Percentiles rank a stretch among this genome's conserved stretches.
Conservation (phyloP, 805 yeast genomes). For the Ogataea siamensis region DNA sequence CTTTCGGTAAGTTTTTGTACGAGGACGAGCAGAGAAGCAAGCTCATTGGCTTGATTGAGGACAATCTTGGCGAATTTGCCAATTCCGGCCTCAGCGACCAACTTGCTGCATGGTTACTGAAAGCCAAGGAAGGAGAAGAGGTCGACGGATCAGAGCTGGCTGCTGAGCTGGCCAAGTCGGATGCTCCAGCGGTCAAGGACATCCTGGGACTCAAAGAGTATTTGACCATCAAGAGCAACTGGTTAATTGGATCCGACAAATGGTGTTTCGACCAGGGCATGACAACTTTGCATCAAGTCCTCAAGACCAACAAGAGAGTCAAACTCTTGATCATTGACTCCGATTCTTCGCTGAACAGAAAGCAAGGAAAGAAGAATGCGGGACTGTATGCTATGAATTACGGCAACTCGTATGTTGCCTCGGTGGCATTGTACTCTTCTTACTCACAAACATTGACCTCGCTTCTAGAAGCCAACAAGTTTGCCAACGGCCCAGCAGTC, state of each 20-base stretch:
- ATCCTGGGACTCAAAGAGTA: constrained; percentile 46
- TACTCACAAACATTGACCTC: constrained; percentile 92
- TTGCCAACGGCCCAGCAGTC: constrained; percentile 79
- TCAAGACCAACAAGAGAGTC: constrained; percentile 65
- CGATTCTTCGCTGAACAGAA: constrained; percentile 55
- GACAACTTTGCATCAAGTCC: constrained; percentile 84
- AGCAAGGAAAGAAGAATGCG: constrained; percentile 80
- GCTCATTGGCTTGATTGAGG: constrained; percentile 43
- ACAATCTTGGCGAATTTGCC: constrained; percentile 44
- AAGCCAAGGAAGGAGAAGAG: constrained; percentile 39
- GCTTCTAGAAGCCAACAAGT: constrained; percentile 83
- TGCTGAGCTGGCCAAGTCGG: constrained; percentile 38
- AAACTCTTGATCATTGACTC: constrained; percentile 87
- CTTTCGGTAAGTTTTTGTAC: constrained; percentile 73
- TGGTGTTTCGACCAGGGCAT: constrained; percentile 94
- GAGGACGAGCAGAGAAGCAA: constrained; percentile 49
- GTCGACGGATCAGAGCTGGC: constrained; percentile 30
- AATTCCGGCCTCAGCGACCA: constrained; percentile 50
- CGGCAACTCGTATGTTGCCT: constrained; percentile 86
- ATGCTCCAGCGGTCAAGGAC: constrained; percentile 34
- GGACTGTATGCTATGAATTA: constrained; percentile 95
- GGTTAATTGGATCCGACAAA: constrained; percentile 93
- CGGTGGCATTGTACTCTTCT: constrained; percentile 89
- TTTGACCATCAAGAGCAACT: constrained; percentile 52
- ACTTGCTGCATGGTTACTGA: constrained; percentile 70